Evolutionary conservation across 768 basidiomycete species (phyloP).

Genomic region (Panus rudis): DNA sequence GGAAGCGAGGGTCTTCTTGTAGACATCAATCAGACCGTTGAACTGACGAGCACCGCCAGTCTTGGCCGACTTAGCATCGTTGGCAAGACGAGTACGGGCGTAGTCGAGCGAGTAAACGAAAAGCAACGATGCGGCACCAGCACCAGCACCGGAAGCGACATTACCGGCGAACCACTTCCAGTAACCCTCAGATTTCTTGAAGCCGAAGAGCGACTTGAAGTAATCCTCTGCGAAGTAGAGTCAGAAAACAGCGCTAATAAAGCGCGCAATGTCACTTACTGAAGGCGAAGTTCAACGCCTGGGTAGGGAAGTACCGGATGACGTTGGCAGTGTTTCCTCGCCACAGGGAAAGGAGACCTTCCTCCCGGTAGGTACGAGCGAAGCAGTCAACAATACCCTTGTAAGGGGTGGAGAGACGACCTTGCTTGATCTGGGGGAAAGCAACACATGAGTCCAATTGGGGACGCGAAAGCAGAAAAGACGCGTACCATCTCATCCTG

Average conservation of each 20-base stretch:
- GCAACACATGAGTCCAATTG: background rate
- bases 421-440: slow-evolving; percentile 93
- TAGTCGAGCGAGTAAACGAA: slow-evolving; percentile 99
- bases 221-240: slow-evolving; percentile 68
- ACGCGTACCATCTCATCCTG: slow-evolving; percentile 98
- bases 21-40: slow-evolving; percentile 97
- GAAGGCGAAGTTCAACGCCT: slow-evolving; percentile 99
- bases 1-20: slow-evolving; percentile 93
- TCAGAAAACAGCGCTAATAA: slow-evolving; percentile 8
- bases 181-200: slow-evolving; percentile 97
- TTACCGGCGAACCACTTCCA: slow-evolving; percentile 99
- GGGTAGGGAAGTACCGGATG: slow-evolving; percentile 99
- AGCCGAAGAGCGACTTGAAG: slow-evolving; percentile 98
- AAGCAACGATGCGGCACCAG: slow-evolving; percentile 96
- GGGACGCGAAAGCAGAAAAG: background rate
- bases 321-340: slow-evolving; percentile 99
- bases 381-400: slow-evolving; percentile 95
- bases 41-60: slow-evolving; percentile 91
- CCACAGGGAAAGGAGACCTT: slow-evolving; percentile 95
- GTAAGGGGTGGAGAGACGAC: slow-evolving; percentile 93
- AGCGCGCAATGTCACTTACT: slow-evolving; percentile 49
- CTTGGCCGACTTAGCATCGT: slow-evolving; percentile 95
- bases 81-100: slow-evolving; percentile 98
- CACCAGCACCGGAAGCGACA: slow-evolving; percentile 97
- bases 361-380: slow-evolving; percentile 84